Evolutionary conservation across 352 stramenopile species (phyloP), one percentile per base, ranked within the genome.

Genomic region (Pythium chondricola): DNA sequence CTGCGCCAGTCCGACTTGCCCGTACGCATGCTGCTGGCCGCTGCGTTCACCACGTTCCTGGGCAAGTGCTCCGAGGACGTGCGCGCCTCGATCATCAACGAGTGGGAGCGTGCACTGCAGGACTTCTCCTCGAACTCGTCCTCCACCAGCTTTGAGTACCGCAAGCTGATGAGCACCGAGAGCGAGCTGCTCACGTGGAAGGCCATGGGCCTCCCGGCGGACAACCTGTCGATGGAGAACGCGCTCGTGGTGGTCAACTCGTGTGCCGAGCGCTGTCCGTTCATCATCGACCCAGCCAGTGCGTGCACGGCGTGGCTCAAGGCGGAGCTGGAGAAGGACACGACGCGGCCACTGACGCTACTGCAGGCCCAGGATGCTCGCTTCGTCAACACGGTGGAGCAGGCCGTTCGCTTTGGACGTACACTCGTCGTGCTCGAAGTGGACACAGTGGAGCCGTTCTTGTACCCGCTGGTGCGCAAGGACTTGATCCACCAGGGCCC

Each of bases 331-430:
- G 69, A 79, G 1, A 89, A 86, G 18, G 86, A 93, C 50, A 88
- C 75, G 22, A 88, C 74, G 0, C 75, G 86, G 6, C 87, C 83
- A 0, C 67, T 97, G 10, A 93, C 96, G 11, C 73, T 95, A 6
- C 71, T 98, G 6, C 77, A 92, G 47, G 71, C 74, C 0, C 75
- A 90, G 45, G 90, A 97, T 26, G 31, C 76, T 7, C 78, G 85
- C 2, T 98, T 98, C 39, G 80, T 89, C 6, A 97, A 81, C 41
- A 64, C 88, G 11, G 89, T 98, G 10, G 93, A 98, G 43, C 90
- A 98, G 42, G 84, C 90, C 21, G 93, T 98, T 5, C 87, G 93
- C 13, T 98, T 98, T 49, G 94, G 94, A n/a, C 97, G 97, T 48
- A 98, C 93, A 1, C 70, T 98, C 1, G 71, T 98, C 3, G 69